Conservation (phyloP, 345 rosid genomes). For the Microthlaspi erraticum region DNA sequence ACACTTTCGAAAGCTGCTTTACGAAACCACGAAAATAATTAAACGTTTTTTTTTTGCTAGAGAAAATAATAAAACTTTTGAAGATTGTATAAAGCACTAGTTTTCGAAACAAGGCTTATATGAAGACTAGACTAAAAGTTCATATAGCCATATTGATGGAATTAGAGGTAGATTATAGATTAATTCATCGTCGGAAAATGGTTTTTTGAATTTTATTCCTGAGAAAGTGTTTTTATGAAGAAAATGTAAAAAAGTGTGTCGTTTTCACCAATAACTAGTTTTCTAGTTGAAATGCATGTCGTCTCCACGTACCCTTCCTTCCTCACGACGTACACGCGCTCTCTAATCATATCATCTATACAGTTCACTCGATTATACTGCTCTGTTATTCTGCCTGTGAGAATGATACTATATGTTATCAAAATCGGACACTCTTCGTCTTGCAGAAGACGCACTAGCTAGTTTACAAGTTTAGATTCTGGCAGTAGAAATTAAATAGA, state of each 20-base stretch:
- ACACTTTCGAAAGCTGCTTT: conserved; percentile 41
- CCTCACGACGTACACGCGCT: conserved; percentile 12
- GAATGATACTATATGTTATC: too few species aligned
- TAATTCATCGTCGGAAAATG: neutral
- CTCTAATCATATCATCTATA: neutral
- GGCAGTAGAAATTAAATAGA: neutral
- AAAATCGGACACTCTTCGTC: too few species aligned
- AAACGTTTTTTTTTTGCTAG: neutral
- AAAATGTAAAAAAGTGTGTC: conserved; percentile 18
- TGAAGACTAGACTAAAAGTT: neutral
- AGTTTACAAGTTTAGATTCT: neutral
- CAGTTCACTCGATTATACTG: too few species aligned
- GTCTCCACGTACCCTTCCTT: conserved; percentile 8
- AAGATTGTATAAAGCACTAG: neutral
- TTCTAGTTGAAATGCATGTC: conserved; percentile 20
- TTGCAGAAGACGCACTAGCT: neutral
- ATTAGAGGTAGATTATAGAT: neutral
- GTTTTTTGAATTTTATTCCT: too few species aligned
- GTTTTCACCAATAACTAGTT: conserved; percentile 25
- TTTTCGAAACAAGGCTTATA: neutral
- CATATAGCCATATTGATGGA: neutral
- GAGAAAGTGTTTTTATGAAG: neutral
- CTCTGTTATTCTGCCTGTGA: too few species aligned
- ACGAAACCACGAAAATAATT: conserved; percentile 12
- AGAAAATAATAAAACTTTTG: neutral